Conservation (phyloP, 208 protist genomes). For the Leishmania major region DNA sequence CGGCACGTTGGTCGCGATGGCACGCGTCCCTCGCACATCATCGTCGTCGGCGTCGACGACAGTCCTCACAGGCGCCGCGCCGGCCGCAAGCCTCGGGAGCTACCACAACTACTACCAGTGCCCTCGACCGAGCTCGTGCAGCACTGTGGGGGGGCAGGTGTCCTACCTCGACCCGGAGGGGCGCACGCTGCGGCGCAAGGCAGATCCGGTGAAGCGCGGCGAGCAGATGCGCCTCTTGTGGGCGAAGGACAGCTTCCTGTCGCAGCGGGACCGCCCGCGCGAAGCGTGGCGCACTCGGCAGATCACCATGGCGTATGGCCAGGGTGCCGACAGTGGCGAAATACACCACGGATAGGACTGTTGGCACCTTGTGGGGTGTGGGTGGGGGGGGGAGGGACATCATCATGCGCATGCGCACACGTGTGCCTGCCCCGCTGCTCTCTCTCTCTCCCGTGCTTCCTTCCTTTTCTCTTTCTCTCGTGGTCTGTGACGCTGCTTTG, state of each 20-base stretch:
- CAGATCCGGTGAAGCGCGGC: constrained; percentile 74
- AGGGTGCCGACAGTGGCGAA: background rate
- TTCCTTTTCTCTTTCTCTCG: background rate
- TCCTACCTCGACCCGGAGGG: constrained; percentile 58
- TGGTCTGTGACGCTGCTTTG: background rate
- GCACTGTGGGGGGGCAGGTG: constrained; percentile 13
- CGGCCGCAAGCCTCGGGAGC: background rate
- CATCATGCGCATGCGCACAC: background rate
- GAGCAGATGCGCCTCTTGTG: constrained; percentile 80
- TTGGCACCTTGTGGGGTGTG: background rate
- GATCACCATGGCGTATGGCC: constrained; percentile 30
- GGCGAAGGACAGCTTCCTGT: constrained; percentile 68
- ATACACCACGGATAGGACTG: background rate
- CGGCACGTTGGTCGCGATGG: constrained; percentile 7
- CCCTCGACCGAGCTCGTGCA: background rate
- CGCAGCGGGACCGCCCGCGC: constrained; percentile 35
- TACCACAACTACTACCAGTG: constrained; percentile 18
- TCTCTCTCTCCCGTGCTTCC: background rate
- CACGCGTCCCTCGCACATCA: background rate
- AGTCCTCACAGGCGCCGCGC: background rate
- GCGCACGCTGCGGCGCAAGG: constrained; percentile 49
- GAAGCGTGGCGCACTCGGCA: constrained; percentile 29
- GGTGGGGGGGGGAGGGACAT: no score
- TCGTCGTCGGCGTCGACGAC: background rate
- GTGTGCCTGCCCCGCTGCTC: background rate